Evolutionary conservation across 2,329 filamentous ascomycete species (phyloP), one percentile per base, ranked within the genome.

Genomic region (Verticillium tricorpus): DNA sequence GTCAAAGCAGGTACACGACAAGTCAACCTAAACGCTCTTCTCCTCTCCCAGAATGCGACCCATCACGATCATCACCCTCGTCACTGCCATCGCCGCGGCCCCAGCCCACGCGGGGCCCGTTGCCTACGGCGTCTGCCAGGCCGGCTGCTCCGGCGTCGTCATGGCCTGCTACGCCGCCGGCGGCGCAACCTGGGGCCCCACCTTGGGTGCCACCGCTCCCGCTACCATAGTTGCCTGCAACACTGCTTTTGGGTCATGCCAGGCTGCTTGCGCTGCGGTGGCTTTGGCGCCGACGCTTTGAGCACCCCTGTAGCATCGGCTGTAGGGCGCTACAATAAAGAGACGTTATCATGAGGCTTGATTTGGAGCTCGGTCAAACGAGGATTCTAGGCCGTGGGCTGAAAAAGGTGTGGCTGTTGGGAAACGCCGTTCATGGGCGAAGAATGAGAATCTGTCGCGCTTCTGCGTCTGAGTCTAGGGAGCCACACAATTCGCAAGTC

Each of bases 111-210:
- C 57, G 14, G 57, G 57, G 1, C 61, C 3, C 37, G 4, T 57
- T 0, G 12, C 22, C 5, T 62, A 62, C 37, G 58, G 28, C 22
- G 22, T 55, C 17, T 82, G 77, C 56, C 79, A 83, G 65, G 74
- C 76, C 0, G 78, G 80, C 6, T 82, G 80, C 17, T 66, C 79
- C 1, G 63, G 62, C 0, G 67, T 82, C 0, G 79, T 81, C 0
- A 75, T 73, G 62, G 77, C 78, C 0, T 82, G 79, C 63, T 82
- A 82, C 57, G 45, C 68, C 2, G 80, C 75, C 2, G 79, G 73
- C 0, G 80, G 80, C 0, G 72, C 68, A 32, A 76, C 74, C 1
- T 82, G 72, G 71, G 78, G 78, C 0, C 75, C 74, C 0, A 78
- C 73, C 0, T 9, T 71, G 0, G 76, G 72, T 1, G 68, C 68